A percentile compares a stretch with the other conserved stretches of the same genome.
phyloP scores from a whole-genome alignment of 1,139 yeast species.

The Debaryomyces coudertii region DNA sequence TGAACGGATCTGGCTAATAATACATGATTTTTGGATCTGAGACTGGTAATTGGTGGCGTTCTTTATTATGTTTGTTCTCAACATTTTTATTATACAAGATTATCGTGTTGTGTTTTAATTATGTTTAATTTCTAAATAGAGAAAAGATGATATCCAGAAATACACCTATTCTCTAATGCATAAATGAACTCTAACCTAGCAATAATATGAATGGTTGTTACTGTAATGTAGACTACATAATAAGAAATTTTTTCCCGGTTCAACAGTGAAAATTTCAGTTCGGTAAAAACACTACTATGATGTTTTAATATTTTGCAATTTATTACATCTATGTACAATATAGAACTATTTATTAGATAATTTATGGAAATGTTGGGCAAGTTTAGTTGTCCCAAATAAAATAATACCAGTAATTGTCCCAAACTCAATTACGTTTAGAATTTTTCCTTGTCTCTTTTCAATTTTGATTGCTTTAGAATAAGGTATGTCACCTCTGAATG shows the following conservation, averaged over 20 bases:
- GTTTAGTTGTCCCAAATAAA: constrained; percentile 22
- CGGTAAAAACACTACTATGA: constrained; percentile 12
- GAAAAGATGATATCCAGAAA: background rate
- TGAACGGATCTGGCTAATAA: constrained; percentile 6
- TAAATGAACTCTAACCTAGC: background rate
- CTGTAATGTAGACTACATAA: background rate
- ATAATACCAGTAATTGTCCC: constrained; percentile 21
- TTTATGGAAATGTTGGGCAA: constrained; percentile 15
- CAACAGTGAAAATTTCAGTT: constrained; percentile 11
- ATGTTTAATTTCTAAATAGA: background rate
- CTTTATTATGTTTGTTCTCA: constrained; percentile 14
- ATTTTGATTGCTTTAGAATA: constrained; percentile 71
- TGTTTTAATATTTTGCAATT: constrained; percentile 3
- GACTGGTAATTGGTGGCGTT: constrained; percentile 5
- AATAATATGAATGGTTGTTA: background rate
- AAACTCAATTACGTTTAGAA: constrained; percentile 26
- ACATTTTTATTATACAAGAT: constrained; percentile 10
- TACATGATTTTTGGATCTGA: constrained; percentile 1
- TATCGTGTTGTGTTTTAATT: background rate
- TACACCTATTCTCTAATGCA: constrained; percentile 1
- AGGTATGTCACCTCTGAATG: constrained; percentile 81
- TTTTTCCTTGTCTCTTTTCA: constrained; percentile 52
- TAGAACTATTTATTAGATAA: constrained; percentile 1
- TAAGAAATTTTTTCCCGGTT: constrained; percentile 11
- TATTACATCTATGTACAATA: background rate